Percentiles rank a stretch among this genome's conserved stretches.
These are phyloP conservation scores for Thalassiosira livingstoniorum DNA, from an alignment of 352 stramenopile species.

Conservation along the genomic window DNA sequence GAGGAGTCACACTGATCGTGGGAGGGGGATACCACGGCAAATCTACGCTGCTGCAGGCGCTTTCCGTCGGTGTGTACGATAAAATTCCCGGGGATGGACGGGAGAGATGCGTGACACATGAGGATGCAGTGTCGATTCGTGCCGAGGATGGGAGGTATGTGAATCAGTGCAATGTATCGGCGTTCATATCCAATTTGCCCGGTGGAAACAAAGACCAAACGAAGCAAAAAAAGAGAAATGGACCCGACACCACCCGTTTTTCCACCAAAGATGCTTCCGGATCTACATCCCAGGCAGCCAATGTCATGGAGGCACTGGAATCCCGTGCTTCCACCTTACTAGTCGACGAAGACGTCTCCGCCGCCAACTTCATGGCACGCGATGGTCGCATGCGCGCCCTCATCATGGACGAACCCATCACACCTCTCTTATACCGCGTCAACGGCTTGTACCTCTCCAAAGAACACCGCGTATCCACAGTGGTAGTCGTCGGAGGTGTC, in stretches of 20 bases:
- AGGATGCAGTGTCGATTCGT: slow-evolving; percentile 91
- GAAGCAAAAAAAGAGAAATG: slow-evolving; percentile 63
- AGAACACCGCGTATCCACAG: slow-evolving; percentile 89
- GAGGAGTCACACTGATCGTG: slow-evolving; percentile 95
- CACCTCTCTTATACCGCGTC: slow-evolving; percentile 94
- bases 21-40: slow-evolving; percentile 98
- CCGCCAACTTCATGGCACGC: slow-evolving; percentile 99
- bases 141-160: slow-evolving; percentile 95
- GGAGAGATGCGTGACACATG: slow-evolving; percentile 92
- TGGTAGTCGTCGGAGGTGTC: slow-evolving; percentile 96
- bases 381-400: slow-evolving; percentile 97
- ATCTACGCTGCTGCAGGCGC: slow-evolving; percentile 93
- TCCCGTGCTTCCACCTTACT: slow-evolving; percentile 91
- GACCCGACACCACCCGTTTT: slow-evolving; percentile 92
- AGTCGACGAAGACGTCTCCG: slow-evolving; percentile 97
- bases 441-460: slow-evolving; percentile 90
- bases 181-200: slow-evolving; percentile 96
- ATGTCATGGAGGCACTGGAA: slow-evolving; percentile 93
- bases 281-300: slow-evolving; percentile 95
- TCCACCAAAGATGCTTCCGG: slow-evolving; percentile 93
- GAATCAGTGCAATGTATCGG: slow-evolving; percentile 91
- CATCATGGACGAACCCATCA: slow-evolving; percentile 96
- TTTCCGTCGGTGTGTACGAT: slow-evolving; percentile 95
- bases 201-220: slow-evolving; percentile 46
- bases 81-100: slow-evolving; percentile 93